These are phyloP conservation scores for Phytophthora brassicae DNA, from an alignment of 352 stramenopile genomes.

Conservation along the genomic window DNA sequence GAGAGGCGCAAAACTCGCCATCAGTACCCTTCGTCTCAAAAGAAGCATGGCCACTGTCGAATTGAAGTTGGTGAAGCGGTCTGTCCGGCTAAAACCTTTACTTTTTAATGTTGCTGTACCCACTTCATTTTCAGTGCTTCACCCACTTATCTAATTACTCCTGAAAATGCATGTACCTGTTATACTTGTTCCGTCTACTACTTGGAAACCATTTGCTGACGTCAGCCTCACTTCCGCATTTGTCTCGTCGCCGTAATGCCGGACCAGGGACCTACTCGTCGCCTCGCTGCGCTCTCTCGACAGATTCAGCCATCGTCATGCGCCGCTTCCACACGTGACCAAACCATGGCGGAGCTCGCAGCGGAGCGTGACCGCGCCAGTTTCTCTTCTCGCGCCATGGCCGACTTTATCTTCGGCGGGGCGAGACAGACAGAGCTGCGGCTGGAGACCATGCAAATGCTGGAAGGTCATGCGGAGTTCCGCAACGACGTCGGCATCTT, in stretches of 20 bases:
- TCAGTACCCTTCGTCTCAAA: background rate
- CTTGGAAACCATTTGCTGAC: too few relatives aligned
- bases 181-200: too few relatives aligned
- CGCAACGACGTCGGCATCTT: constrained; percentile 38
- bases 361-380: constrained; percentile 47
- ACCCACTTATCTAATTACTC: too few relatives aligned
- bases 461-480: constrained; percentile 54
- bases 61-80: too few relatives aligned
- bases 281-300: constrained; percentile 51
- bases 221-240: constrained; percentile 17
- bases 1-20: background rate
- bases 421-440: constrained; percentile 43
- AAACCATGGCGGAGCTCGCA: constrained; percentile 49
- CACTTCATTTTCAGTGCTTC: too few relatives aligned
- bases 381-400: constrained; percentile 60
- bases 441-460: constrained; percentile 50
- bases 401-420: constrained; percentile 61
- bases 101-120: too few relatives aligned
- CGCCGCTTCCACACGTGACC: constrained; percentile 45
- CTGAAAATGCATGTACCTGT: too few relatives aligned
- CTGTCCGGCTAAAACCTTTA: too few relatives aligned
- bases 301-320: constrained; percentile 39
- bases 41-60: constrained; percentile 10
- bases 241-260: constrained; percentile 22
- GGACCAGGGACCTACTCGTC: constrained; percentile 30